phyloP scores from a whole-genome alignment of 306 rosid species.

The Acacia melanoxylon region DNA sequence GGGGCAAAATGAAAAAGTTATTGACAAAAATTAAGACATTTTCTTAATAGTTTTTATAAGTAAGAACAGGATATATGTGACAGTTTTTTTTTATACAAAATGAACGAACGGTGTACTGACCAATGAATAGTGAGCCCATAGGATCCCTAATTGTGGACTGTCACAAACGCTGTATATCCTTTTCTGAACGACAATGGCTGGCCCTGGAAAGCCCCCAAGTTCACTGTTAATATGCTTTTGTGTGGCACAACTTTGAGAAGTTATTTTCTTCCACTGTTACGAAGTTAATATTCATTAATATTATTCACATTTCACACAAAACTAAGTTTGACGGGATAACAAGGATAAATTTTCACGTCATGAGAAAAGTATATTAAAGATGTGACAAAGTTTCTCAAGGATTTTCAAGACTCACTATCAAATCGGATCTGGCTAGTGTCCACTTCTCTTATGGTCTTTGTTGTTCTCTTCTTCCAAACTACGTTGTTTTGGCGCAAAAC shows the following conservation, averaged over 20 bases:
- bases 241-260: slow-evolving; percentile 33
- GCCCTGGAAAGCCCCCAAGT: slow-evolving; percentile 41
- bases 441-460: no score
- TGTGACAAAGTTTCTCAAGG: not conserved
- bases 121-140: slow-evolving; percentile 33
- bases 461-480: no score
- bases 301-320: not conserved
- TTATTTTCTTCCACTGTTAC: slow-evolving; percentile 29
- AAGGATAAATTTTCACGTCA: no score
- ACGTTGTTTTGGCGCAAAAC: no score
- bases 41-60: no score
- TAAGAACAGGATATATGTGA: no score
- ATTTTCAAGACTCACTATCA: not conserved
- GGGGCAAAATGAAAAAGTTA: no score
- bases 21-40: no score
- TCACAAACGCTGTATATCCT: slow-evolving; percentile 26
- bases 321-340: not conserved
- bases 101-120: not conserved
- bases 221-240: slow-evolving; percentile 38
- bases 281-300: not conserved
- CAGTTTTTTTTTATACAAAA: no score
- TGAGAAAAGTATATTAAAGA: not conserved
- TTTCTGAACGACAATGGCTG: slow-evolving; percentile 28
- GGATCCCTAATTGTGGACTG: slow-evolving; percentile 36
- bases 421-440: no score